Base-by-base conservation (phyloP, 495 filamentous ascomycete species). In the Aspergillus indologenus region DNA sequence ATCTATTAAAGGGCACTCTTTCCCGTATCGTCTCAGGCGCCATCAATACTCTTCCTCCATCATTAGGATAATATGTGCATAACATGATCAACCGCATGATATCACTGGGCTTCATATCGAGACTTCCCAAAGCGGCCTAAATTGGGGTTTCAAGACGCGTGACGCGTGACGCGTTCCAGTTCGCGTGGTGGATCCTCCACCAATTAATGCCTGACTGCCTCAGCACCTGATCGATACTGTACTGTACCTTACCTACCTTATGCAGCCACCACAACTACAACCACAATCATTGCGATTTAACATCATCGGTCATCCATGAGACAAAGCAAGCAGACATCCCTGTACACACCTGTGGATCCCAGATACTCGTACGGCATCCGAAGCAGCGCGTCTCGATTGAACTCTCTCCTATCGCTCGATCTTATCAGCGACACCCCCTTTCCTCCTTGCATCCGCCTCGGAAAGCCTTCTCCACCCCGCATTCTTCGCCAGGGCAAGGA, bases 101-200 rank as follows among this genome's bases (percentile, higher is more conserved):
- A 40, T 40, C 34, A 40, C 34, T 11, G 26, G 9, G 26, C 12
- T 15, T 40, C 12, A 7, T 40, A 2, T 40, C n/a, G n/a, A 40
- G 6, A 14, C 15, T 48, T 59, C 61, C 61, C 14, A 55, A 64
- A 55, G 18, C 7, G 58, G 62, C 50, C 46, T 61, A 4, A 47
- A 64, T 64, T 58, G 50, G 47, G 20, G 17, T 19, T 23, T 17
- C 24, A 40, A 53, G 54, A 47, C 58, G 58, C 58, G 61, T 56
- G 53, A 29, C 61, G 61, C 31, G 52, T 21, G 9, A 9, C 53
- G 54, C 54, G 50, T 46, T 17, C 21, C 60, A 59, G 59, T 59
- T 29, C 5, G 52, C 63, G 65, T 59, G 68, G 34, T n/a, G n/a
- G n/a, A n/a, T n/a, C n/a, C n/a, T n/a, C 60, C 11, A 20, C 68